Evolutionary conservation across 495 filamentous ascomycete genomes (phyloP), one percentile per base, ranked within the genome.

Genomic region (Emericellopsis terricola): DNA sequence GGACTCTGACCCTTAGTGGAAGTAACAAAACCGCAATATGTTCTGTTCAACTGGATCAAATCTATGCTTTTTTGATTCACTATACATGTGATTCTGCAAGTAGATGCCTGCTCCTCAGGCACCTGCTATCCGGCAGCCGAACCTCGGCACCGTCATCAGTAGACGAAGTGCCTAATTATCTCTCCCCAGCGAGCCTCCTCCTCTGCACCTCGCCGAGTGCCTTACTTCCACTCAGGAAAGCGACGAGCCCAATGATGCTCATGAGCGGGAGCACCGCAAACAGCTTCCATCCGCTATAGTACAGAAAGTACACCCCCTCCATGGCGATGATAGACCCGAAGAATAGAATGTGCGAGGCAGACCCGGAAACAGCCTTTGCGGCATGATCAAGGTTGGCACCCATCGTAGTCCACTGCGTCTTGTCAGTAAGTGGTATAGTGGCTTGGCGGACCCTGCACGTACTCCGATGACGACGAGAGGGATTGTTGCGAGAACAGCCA

Each of bases 161-260:
- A n/a, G n/a, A n/a, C n/a, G n/a, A n/a, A n/a, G n/a, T n/a, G n/a
- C n/a, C n/a, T n/a, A n/a, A 11, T 44, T 23, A 89, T 45, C 86
- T 65, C 48, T 85, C 67, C 11, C 86, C 82, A 20, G 76, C 76
- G 44, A 94, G 58, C 28, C 89, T 69, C 33, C 89, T 65, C 41
- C 73, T 76, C 57, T 92, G 89, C 18, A 96, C 87, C 59, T 97
- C 89, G 28, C 80, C 76, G 44, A 97, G 60, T 15, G 89, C 91
- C 52, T 87, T 78, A 46, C 78, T 85, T 36, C 89, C 91, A 52
- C 83, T 92, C 28, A 96, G 54, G 47, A 91, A 84, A 15, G 79
- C 69, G 35, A 84, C 71, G 29, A 64, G 53, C 15, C 76, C 76
- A 33, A 80, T 69, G 28, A 68, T 57, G 21, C 64, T 69, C 41